Evolutionary conservation across 345 rosid genomes (phyloP).

Genomic region (Lagerstroemia speciosa): DNA sequence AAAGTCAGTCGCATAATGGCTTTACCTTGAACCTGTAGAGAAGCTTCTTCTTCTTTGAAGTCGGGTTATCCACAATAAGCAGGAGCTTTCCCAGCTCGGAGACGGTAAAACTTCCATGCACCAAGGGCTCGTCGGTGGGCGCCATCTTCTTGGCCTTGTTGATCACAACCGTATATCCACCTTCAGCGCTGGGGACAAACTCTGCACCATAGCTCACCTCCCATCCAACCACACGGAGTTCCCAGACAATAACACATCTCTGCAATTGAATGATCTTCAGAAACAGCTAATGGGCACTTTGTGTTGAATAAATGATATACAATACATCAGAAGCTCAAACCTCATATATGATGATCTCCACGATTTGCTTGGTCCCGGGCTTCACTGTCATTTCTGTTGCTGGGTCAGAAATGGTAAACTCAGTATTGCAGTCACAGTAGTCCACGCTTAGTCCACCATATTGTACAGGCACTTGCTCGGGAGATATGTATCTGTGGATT

Average conservation of each 20-base stretch:
- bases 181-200: conserved; percentile 64
- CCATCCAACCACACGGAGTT: conserved; percentile 87
- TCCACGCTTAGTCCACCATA: conserved; percentile 85
- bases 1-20: conserved; percentile 32
- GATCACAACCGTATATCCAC: conserved; percentile 56
- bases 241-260: conserved; percentile 83
- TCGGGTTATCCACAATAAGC: conserved; percentile 70
- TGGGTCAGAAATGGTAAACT: conserved; percentile 58
- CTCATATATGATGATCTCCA: conserved; percentile 83
- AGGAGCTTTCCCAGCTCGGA: conserved; percentile 61
- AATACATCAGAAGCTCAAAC: conserved; percentile 17
- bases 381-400: conserved; percentile 59
- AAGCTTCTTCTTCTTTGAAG: conserved; percentile 84
- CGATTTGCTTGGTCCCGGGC: conserved; percentile 76
- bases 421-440: conserved; percentile 73
- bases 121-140: conserved; percentile 60
- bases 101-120: conserved; percentile 60
- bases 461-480: conserved; percentile 83
- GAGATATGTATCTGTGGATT: conserved; percentile 49
- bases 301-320: background rate
- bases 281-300: background rate
- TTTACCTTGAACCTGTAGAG: conserved; percentile 81
- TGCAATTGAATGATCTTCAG: conserved; percentile 17
- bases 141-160: conserved; percentile 64
- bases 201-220: conserved; percentile 78